Base-by-base conservation (phyloP, 495 filamentous ascomycete genomes). In the Talaromyces wortmannii region DNA sequence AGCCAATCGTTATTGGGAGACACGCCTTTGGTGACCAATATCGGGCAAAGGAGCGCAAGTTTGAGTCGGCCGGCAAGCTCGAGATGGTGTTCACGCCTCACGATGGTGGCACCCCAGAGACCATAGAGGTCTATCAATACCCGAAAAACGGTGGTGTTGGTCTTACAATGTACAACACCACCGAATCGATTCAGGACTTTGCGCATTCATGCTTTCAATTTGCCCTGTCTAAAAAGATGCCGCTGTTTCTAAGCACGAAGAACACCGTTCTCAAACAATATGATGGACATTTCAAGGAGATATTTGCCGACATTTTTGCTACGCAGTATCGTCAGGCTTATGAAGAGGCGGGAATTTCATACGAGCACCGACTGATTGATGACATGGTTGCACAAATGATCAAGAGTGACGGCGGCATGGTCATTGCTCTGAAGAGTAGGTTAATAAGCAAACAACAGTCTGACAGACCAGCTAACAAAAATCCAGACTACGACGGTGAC, bases 311-410 rank as follows among this genome's bases (percentile, higher is more conserved):
- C 23, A 23, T 23, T 23, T 23, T 23, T 4, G 23, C 23, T 23
- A 23, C 23, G 23, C 23, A 23, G 23, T 23, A 23, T 23, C 23
- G 23, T 23, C 23, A 23, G 23, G 23, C 23, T 23, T 23, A 23
- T 23, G 23, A 23, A 23, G 23, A 23, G 23, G 23, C 23, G 23
- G 23, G 23, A 23, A 23, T 23, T 23, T 23, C 23, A 23, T 98
- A 98, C 68, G 94, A 98, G 85, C 94, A 98, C 75, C 86, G 94
- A 61, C 78, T 98, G 56, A 97, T 98, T 65, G 94, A 98, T 75
- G 94, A 98, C 76, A 98, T 98, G 94, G 94, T 98, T 56, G 94
- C 94, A 48, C 92, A 98, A 82, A 98, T 98, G 94, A 89, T 98
- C 80, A 98, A 98, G 84, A 89, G 84, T 71, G 85, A 86, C 62